Evolutionary conservation across 345 rosid species (phyloP).

Genomic region (Carallia pectinifolia): DNA sequence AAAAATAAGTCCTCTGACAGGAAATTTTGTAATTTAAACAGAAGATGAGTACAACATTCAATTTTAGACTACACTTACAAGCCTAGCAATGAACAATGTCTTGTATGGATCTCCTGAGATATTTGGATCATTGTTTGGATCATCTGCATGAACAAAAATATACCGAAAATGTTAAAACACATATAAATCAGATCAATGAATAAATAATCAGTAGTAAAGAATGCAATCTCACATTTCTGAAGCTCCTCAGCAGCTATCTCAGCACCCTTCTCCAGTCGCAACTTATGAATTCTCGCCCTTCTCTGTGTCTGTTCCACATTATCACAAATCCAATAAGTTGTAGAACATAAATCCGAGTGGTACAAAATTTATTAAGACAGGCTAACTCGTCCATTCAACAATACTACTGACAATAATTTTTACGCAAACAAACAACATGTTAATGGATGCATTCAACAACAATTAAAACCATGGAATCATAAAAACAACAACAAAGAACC

Average conservation of each 20-base stretch:
- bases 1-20: slow-evolving; percentile 6
- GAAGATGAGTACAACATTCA: slow-evolving; percentile 7
- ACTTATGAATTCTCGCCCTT: slow-evolving; percentile 74
- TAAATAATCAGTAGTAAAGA: slow-evolving; percentile 7
- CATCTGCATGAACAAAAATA: slow-evolving; percentile 51
- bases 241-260: slow-evolving; percentile 84
- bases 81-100: slow-evolving; percentile 92
- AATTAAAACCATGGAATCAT: background rate
- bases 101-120: slow-evolving; percentile 98
- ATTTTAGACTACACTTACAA: slow-evolving; percentile 47
- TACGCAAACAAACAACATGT: too few relatives aligned
- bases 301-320: slow-evolving; percentile 48
- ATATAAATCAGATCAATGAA: slow-evolving; percentile 5
- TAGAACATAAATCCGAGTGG: background rate
- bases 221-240: slow-evolving; percentile 50
- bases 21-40: too few relatives aligned
- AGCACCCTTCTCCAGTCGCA: slow-evolving; percentile 78
- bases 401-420: too few relatives aligned
- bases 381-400: too few relatives aligned
- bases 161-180: slow-evolving; percentile 2
- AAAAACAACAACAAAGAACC: background rate
- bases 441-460: background rate
- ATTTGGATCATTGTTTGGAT: slow-evolving; percentile 71
- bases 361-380: background rate
- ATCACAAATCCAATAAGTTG: background rate